phyloP scores from a whole-genome alignment of 192 early-diverging fungal genomes.

The Podila horticola region DNA sequence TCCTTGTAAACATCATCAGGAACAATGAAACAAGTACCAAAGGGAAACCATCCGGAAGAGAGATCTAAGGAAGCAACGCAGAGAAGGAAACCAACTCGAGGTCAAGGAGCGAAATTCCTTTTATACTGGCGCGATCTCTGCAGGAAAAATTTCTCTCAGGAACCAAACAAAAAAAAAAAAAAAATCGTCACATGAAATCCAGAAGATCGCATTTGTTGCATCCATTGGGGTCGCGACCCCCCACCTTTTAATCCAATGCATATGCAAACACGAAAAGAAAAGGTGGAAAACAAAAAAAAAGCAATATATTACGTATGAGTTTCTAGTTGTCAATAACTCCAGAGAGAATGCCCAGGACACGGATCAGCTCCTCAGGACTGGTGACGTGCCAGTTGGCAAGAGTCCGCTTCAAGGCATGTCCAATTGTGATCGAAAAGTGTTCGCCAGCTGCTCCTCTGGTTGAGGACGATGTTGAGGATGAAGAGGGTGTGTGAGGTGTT shows the following conservation, averaged over 20 bases:
- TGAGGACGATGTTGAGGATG: neutral
- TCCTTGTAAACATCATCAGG: neutral
- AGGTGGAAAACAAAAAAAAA: neutral
- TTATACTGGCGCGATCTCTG: neutral
- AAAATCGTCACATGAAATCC: neutral
- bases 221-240: neutral
- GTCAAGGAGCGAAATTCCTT: neutral
- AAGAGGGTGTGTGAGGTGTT: neutral
- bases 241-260: no score
- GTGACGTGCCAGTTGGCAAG: slow-evolving; percentile 86
- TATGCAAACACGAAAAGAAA: neutral
- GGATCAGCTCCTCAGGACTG: slow-evolving; percentile 72
- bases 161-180: neutral
- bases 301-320: neutral
- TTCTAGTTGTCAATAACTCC: slow-evolving; percentile 22
- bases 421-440: slow-evolving; percentile 72
- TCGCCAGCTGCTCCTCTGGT: neutral
- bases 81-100: slow-evolving; percentile 23
- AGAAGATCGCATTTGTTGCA: neutral
- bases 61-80: slow-evolving; percentile 53
- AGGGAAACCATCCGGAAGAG: slow-evolving; percentile 14
- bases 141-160: neutral
- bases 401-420: slow-evolving; percentile 88
- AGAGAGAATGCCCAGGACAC: slow-evolving; percentile 36
- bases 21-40: neutral